These are phyloP conservation scores for Citrullus amarus DNA, from an alignment of 306 rosid genomes.

Conservation along the genomic window DNA sequence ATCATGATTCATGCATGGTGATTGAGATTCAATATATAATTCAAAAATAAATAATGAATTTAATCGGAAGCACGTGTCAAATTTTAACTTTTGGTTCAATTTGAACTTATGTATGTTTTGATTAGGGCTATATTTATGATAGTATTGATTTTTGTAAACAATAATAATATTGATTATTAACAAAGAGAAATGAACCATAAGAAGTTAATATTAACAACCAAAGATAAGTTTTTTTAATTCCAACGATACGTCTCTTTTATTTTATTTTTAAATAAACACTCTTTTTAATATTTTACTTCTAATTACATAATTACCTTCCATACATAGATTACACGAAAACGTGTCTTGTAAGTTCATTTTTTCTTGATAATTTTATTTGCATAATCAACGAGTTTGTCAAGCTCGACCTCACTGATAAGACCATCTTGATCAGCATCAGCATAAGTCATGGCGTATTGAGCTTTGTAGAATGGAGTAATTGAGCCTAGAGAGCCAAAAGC, in stretches of 20 bases:
- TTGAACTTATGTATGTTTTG: not conserved
- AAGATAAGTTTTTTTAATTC: not conserved
- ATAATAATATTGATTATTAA: too few relatives aligned
- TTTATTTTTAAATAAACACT: not conserved
- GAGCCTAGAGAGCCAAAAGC: not conserved
- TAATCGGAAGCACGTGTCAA: not conserved
- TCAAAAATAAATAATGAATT: not conserved
- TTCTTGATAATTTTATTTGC: not conserved
- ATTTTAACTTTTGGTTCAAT: not conserved
- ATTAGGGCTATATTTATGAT: not conserved
- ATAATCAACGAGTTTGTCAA: slow-evolving; percentile 5
- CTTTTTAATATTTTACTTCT: not conserved
- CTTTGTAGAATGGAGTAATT: not conserved
- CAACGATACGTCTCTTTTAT: not conserved
- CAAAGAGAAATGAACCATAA: not conserved
- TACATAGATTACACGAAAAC: not conserved
- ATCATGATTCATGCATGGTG: too few relatives aligned
- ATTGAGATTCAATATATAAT: too few relatives aligned
- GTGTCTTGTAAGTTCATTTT: not conserved
- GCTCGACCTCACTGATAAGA: not conserved
- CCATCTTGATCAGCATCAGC: slow-evolving; percentile 17
- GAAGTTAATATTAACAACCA: not conserved
- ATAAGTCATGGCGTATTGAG: not conserved
- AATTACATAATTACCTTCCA: not conserved
- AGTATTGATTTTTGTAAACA: too few relatives aligned